These are phyloP conservation scores for Paramecium sexaurelia DNA, from an alignment of 73 alveolate genomes.

Conservation along the genomic window DNA sequence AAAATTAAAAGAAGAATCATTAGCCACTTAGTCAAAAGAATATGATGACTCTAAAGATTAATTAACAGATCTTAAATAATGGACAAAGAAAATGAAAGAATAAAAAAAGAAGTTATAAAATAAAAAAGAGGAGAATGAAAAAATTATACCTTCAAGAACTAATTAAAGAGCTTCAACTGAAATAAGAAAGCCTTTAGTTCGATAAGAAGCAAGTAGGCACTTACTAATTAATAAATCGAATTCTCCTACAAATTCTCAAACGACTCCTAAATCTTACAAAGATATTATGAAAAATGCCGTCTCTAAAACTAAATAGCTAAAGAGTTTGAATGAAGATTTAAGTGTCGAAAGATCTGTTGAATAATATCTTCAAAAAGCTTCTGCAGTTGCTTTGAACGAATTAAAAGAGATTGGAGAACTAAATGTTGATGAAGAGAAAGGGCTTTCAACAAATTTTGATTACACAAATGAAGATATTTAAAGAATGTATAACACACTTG, in stretches of 20 bases:
- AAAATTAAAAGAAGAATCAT: constrained; percentile 15
- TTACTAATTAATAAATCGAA: neutral
- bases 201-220: neutral
- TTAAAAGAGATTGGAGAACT: constrained; percentile 20
- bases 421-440: constrained; percentile 29
- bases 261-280: neutral
- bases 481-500: neutral
- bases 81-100: constrained; percentile 40
- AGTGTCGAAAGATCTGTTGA: neutral
- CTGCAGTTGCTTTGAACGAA: neutral
- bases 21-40: neutral
- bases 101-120: neutral
- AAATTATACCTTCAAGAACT: neutral
- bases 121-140: neutral
- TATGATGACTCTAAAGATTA: constrained; percentile 3
- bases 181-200: neutral
- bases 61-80: neutral
- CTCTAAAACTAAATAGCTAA: neutral
- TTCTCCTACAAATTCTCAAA: neutral
- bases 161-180: neutral
- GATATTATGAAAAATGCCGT: neutral
- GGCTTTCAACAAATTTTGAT: neutral
- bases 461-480: neutral
- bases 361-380: neutral
- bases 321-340: neutral